phyloP scores from a whole-genome alignment of 2,329 filamentous ascomycete genomes.

The Metarhizium album region DNA sequence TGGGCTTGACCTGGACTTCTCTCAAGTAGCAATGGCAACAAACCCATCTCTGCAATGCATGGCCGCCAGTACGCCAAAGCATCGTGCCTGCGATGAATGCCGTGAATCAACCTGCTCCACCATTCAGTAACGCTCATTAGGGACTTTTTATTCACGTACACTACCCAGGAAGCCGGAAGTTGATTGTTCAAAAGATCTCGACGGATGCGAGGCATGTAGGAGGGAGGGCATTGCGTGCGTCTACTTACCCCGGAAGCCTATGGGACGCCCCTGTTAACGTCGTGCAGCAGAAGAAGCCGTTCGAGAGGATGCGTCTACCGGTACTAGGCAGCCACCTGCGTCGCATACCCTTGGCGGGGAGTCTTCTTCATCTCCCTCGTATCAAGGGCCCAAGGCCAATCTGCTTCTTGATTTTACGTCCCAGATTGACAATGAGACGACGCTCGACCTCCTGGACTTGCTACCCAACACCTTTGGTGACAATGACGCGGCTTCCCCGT shows the following conservation, averaged over 20 bases:
- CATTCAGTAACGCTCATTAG: constrained; percentile 10
- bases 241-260: constrained; percentile 55
- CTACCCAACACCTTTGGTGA: constrained; percentile 17
- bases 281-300: constrained; percentile 22
- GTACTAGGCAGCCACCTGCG: neutral
- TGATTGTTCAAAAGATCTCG: constrained; percentile 52
- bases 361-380: neutral
- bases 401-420: constrained; percentile 26
- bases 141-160: constrained; percentile 16
- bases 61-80: constrained; percentile 30
- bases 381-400: constrained; percentile 4
- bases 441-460: constrained; percentile 27
- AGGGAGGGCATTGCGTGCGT: constrained; percentile 46
- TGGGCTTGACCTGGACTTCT: neutral
- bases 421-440: constrained; percentile 14
- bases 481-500: constrained; percentile 9
- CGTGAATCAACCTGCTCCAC: constrained; percentile 31
- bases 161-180: constrained; percentile 45
- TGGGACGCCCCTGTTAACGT: constrained; percentile 54
- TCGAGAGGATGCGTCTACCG: neutral
- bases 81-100: constrained; percentile 57
- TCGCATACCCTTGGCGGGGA: neutral
- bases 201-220: constrained; percentile 48
- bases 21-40: neutral
- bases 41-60: constrained; percentile 3